Evolutionary conservation across 2,329 filamentous ascomycete genomes (phyloP), one percentile per base, ranked within the genome.

Genomic region (Dichotomopilus funicola): DNA sequence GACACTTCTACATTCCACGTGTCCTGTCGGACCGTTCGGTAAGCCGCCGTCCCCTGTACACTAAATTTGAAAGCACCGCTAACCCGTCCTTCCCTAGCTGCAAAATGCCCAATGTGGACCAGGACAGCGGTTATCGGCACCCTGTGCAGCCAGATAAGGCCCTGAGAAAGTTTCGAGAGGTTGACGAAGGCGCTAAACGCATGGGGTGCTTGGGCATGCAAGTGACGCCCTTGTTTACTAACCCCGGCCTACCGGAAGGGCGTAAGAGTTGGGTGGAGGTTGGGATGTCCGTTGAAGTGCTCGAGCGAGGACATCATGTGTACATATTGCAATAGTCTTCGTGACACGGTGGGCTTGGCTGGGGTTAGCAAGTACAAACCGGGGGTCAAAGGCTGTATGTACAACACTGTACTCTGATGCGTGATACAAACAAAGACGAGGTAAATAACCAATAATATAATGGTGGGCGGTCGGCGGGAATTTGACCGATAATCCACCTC

Each of bases 21-120:
- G 13, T 80, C 82, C 0, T 86, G 84, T 63, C 80, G 85, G 35
- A 88, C 85, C 0, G 81, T 84, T 0, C 78, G 86, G 76, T 77
- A 62, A 66, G 75, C 67, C 3, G 36, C 12, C 5, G 2, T 43
- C 37, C 6, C 19, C 6, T 11, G 6, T 19, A 19, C 13, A 40
- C 19, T 8, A 31, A n/a, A 4, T 11, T 27, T 19, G 11, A 5
- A 9, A 31, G 7, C 35, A n/a, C n/a, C n/a, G 12, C 33, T 7
- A 1, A 12, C 27, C 27, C 8, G 9, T 11, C 10, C 38, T 40
- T 8, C 36, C 33, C 31, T 7, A 79, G 77, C 53, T 89, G 87
- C 71, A 87, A 83, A 62, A 68, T 90, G 62, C 86, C 86, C 19
- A 89, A 89, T 62, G 83, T 88, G 1, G 77, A 89, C 66, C 85